A percentile compares a stretch with the other conserved stretches of the same genome.
Conservation (phyloP, 73 alveolate genomes). For the Blepharisma japonicum region DNA sequence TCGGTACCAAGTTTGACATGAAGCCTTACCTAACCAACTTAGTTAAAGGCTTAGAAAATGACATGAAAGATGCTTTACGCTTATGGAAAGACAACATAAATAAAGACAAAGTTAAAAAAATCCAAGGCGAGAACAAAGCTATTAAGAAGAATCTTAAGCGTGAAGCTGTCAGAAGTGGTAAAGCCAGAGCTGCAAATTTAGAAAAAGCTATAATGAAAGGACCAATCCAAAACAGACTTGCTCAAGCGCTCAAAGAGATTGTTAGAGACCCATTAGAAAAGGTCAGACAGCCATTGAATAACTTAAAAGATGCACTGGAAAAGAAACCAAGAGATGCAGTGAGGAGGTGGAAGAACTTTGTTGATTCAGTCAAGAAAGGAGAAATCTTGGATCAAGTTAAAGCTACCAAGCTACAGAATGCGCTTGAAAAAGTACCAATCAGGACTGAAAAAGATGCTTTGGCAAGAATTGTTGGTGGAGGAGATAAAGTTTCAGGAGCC, state of each 20-base stretch:
- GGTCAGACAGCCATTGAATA: not conserved
- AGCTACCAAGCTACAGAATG: not conserved
- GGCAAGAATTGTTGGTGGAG: slow-evolving; percentile 16
- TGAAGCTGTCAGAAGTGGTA: slow-evolving; percentile 13
- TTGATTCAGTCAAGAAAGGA: not conserved
- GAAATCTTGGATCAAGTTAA: not conserved
- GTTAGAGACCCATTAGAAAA: not conserved
- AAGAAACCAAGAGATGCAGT: not conserved
- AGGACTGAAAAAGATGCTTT: slow-evolving; percentile 8
- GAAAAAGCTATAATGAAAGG: not conserved
- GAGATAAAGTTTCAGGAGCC: not conserved
- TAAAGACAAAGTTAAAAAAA: not conserved
- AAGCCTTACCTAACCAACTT: not conserved
- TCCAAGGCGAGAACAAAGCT: not conserved
- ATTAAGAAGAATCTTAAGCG: not conserved
- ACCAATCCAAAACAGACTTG: not conserved
- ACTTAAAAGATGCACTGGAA: not conserved
- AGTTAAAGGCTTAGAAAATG: not conserved
- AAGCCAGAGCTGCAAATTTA: not conserved
- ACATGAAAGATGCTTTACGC: not conserved
- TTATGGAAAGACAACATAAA: not conserved
- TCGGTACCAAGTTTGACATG: not conserved
- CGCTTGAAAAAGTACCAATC: not conserved
- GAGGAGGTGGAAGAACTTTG: slow-evolving; percentile 6
- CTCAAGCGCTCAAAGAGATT: not conserved